These are phyloP conservation scores for Staphylotrichum tortipilum DNA, from an alignment of 495 filamentous ascomycete species.

Conservation along the genomic window DNA sequence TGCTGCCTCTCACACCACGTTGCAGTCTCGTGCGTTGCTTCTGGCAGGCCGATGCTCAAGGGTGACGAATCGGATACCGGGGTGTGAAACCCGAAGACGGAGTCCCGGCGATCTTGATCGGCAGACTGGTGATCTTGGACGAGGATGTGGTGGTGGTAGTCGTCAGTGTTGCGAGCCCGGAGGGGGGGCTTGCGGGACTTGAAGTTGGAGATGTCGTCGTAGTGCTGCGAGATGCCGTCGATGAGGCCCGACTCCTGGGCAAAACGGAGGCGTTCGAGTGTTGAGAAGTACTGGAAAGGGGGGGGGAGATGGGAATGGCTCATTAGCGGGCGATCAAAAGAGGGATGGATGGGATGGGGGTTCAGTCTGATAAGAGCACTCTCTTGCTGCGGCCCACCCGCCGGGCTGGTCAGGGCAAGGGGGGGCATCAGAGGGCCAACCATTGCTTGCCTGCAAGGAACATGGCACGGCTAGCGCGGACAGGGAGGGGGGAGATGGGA, in stretches of 20 bases:
- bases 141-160: too few relatives aligned
- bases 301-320: too few relatives aligned
- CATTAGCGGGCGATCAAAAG: too few relatives aligned
- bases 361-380: neutral
- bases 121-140: too few relatives aligned
- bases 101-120: slow-evolving; percentile 21
- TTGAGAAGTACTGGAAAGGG: slow-evolving; percentile 62
- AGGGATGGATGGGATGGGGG: too few relatives aligned
- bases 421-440: slow-evolving; percentile 10
- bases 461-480: slow-evolving; percentile 3
- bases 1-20: slow-evolving; percentile 74
- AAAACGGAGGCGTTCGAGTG: slow-evolving; percentile 54
- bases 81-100: slow-evolving; percentile 31
- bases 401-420: neutral
- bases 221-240: slow-evolving; percentile 34
- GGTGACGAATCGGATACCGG: slow-evolving; percentile 50
- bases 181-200: slow-evolving; percentile 28
- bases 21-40: slow-evolving; percentile 44
- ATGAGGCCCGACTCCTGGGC: slow-evolving; percentile 40
- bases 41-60: slow-evolving; percentile 62
- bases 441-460: slow-evolving; percentile 16
- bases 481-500: slow-evolving; percentile 15
- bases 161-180: slow-evolving; percentile 28
- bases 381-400: neutral
- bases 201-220: slow-evolving; percentile 36